Conservation (phyloP, 179 eudicot genomes). For the Silene noctiflora region DNA sequence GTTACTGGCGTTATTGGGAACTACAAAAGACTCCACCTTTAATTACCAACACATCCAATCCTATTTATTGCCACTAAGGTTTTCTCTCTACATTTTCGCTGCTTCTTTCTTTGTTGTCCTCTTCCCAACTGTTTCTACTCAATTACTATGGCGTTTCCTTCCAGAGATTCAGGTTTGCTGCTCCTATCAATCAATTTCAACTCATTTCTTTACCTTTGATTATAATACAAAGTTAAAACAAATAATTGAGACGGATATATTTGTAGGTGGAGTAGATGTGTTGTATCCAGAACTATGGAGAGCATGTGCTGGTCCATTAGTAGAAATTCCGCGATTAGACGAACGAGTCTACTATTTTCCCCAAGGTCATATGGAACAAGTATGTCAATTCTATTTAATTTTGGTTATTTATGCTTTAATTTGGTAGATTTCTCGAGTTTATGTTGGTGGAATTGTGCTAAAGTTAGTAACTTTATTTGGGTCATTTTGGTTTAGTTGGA, state of each 20-base stretch:
- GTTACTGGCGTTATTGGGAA: conserved; percentile 21
- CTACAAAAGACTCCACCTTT: conserved; percentile 24
- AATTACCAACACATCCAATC: neutral
- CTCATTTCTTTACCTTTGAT: too few species aligned
- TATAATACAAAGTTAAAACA: neutral
- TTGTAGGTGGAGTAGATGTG: conserved; percentile 29
- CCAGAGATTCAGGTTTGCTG: conserved; percentile 28
- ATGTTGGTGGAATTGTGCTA: conserved; percentile 19
- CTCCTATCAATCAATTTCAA: too few species aligned
- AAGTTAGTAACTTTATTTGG: neutral
- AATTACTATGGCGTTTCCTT: conserved; percentile 31
- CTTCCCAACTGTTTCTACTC: neutral
- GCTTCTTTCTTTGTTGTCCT: too few species aligned
- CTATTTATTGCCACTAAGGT: conserved; percentile 8
- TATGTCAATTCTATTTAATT: conserved; percentile 26
- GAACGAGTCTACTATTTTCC: conserved; percentile 88
- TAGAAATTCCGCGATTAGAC: conserved; percentile 54
- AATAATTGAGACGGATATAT: neutral
- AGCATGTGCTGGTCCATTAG: conserved; percentile 94
- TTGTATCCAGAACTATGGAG: conserved; percentile 75
- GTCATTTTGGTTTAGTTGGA: conserved; percentile 46
- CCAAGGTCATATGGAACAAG: conserved; percentile 97
- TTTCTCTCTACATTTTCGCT: neutral
- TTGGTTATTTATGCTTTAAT: neutral
- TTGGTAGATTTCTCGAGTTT: conserved; percentile 8